Base-by-base conservation (phyloP, 2,329 filamentous ascomycete genomes). In the Colletotrichum lentis region DNA sequence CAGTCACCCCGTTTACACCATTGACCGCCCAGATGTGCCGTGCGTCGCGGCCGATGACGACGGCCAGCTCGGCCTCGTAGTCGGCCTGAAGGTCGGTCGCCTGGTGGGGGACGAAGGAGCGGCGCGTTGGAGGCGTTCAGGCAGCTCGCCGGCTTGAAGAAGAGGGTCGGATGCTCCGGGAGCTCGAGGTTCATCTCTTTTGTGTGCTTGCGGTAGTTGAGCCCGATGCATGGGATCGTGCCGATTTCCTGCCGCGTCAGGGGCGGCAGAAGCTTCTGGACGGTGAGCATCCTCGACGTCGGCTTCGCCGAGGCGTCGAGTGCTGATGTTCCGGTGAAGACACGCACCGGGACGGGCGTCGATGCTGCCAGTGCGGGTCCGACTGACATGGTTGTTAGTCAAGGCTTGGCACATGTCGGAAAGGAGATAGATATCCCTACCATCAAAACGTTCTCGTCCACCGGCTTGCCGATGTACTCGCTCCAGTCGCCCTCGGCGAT, bases 161-260 rank as follows among this genome's bases (percentile, higher is more conserved):
- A 83, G 11, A 83, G 71, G 0, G 69, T 69, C 0, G 73, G 73
- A 35, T 74, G 69, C 3, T 64, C 55, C 1, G 73, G 73, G 2
- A 73, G 59, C 5, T 70, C 57, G 12, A 70, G 65, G 20, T 71
- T 69, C 52, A 73, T 69, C 66, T 75, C 84, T 65, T 83, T 65
- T 1, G 72, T 71, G n/a, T 75, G 73, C 16, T 73, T 73, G 52
- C 71, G 72, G 61, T 74, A 74, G 69, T 86, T 85, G 49, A 86
- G 72, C 0, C 84, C 84, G 70, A 86, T 80, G 71, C 84, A 85
- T 50, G 83, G 76, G 59, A 89, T 86, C 0, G 85, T 84, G 27
- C 86, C 86, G 57, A 85, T 82, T 71, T 87, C 84, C 22, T 73
- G 73, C 62, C 78, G 76, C 1, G 81, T 74, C 24, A 87, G 71